Evolutionary conservation across 176 grass and related monocot species (phyloP).

Genomic region (Secale cereale): DNA sequence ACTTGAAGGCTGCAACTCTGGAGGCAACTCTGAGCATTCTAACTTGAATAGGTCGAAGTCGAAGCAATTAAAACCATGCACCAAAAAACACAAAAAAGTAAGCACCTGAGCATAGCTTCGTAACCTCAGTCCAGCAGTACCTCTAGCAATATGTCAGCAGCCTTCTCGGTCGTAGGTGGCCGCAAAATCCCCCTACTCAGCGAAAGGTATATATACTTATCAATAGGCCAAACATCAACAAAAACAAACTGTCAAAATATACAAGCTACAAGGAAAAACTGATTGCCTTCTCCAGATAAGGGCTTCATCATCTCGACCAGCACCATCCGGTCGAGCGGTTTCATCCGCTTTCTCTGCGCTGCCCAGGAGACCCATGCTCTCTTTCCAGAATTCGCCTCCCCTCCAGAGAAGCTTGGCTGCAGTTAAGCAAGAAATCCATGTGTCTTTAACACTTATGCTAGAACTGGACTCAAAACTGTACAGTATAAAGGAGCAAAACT

Average conservation of each 20-base stretch:
- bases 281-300: slow-evolving; percentile 90
- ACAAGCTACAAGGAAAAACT: neutral
- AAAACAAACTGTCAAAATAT: neutral
- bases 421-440: slow-evolving; percentile 6
- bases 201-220: neutral
- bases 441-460: neutral
- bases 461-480: neutral
- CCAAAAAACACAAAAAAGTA: slow-evolving; percentile 30
- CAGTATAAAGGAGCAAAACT: neutral
- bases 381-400: slow-evolving; percentile 90
- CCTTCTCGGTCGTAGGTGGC: slow-evolving; percentile 69
- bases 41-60: slow-evolving; percentile 62
- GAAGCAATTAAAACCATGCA: slow-evolving; percentile 40
- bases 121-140: slow-evolving; percentile 49
- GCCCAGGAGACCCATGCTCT: slow-evolving; percentile 56
- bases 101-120: slow-evolving; percentile 22
- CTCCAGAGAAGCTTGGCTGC: slow-evolving; percentile 88
- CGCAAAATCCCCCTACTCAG: slow-evolving; percentile 71
- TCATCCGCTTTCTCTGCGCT: slow-evolving; percentile 47
- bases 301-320: neutral
- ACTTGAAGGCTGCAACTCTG: slow-evolving; percentile 66
- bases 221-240: neutral
- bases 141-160: slow-evolving; percentile 70
- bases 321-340: slow-evolving; percentile 6
- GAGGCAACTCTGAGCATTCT: slow-evolving; percentile 88